Evolutionary conservation across 1,139 yeast genomes (phyloP).

Genomic region (Debaryomyces udenii): DNA sequence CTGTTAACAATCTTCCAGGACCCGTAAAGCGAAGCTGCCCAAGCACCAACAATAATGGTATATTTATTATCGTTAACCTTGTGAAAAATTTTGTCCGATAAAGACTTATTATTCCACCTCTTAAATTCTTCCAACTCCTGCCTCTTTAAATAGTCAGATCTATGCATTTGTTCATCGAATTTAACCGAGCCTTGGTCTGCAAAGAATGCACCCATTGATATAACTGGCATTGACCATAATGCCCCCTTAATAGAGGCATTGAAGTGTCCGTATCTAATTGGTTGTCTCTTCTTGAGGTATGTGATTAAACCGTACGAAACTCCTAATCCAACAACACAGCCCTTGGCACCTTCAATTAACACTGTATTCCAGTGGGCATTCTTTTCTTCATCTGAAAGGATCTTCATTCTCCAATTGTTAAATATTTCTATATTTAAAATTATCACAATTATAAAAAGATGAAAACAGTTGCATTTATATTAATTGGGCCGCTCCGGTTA

Average conservation of each 20-base stretch:
- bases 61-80: slow-evolving; percentile 62
- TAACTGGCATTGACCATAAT: slow-evolving; percentile 61
- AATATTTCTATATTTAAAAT: too few relatives aligned
- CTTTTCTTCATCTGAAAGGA: slow-evolving; percentile 65
- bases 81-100: slow-evolving; percentile 44
- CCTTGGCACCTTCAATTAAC: slow-evolving; percentile 62
- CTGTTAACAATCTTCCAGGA: slow-evolving; percentile 74
- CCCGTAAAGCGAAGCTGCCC: slow-evolving; percentile 88
- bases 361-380: slow-evolving; percentile 63
- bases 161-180: slow-evolving; percentile 55
- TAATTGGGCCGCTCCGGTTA: background rate
- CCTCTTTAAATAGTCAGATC: slow-evolving; percentile 20
- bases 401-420: slow-evolving; percentile 52
- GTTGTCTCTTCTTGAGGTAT: slow-evolving; percentile 25
- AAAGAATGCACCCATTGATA: slow-evolving; percentile 52
- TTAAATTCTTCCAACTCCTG: slow-evolving; percentile 35
- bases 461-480: background rate
- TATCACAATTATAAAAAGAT: too few relatives aligned
- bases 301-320: slow-evolving; percentile 53
- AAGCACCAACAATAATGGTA: slow-evolving; percentile 69
- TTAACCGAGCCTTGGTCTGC: slow-evolving; percentile 63
- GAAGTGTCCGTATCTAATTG: slow-evolving; percentile 21
- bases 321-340: slow-evolving; percentile 57
- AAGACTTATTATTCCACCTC: slow-evolving; percentile 48
- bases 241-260: slow-evolving; percentile 59